These are phyloP conservation scores for Hypoxylon sp. DNA, from an alignment of 2,329 filamentous ascomycete genomes.

Conservation along the genomic window DNA sequence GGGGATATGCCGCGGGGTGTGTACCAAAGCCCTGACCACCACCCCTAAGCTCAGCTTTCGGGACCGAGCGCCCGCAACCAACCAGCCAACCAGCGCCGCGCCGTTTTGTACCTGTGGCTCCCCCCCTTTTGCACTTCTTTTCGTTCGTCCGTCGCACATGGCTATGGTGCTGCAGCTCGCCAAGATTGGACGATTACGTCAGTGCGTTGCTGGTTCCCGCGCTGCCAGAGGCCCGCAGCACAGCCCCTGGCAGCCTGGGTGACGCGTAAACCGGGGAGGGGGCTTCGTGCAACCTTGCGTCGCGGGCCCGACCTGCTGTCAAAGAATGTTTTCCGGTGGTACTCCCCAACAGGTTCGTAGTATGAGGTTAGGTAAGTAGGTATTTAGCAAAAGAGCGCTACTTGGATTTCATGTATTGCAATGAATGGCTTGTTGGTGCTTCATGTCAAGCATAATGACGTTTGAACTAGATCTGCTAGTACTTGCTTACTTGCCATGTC, in stretches of 20 bases:
- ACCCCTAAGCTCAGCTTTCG: slow-evolving; percentile 13
- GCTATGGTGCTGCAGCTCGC: slow-evolving; percentile 1
- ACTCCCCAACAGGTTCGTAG: not conserved
- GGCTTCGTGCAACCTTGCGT: slow-evolving; percentile 7
- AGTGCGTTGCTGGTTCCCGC: slow-evolving; percentile 4
- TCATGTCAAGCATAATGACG: not conserved
- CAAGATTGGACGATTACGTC: slow-evolving; percentile 20
- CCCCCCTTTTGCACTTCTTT: not conserved
- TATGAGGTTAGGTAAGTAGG: not conserved
- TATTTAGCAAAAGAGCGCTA: not conserved
- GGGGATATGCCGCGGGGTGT: slow-evolving; percentile 31
- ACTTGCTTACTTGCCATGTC: not conserved
- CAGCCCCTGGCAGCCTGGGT: not conserved
- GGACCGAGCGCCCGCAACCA: slow-evolving; percentile 29
- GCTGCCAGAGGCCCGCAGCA: not conserved
- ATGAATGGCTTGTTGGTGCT: not conserved
- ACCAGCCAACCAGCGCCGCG: slow-evolving; percentile 19
- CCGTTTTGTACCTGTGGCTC: not conserved
- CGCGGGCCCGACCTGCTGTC: not conserved
- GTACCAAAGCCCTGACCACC: not conserved
- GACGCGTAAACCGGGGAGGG: slow-evolving; percentile 17
- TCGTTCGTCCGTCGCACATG: not conserved
- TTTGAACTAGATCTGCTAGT: not conserved
- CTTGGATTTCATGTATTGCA: not conserved
- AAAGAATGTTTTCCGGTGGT: not conserved